Evolutionary conservation across 1,139 yeast genomes (phyloP), one percentile per base, ranked within the genome.

Genomic region (Nakaseomyces kungkrabaensis): DNA sequence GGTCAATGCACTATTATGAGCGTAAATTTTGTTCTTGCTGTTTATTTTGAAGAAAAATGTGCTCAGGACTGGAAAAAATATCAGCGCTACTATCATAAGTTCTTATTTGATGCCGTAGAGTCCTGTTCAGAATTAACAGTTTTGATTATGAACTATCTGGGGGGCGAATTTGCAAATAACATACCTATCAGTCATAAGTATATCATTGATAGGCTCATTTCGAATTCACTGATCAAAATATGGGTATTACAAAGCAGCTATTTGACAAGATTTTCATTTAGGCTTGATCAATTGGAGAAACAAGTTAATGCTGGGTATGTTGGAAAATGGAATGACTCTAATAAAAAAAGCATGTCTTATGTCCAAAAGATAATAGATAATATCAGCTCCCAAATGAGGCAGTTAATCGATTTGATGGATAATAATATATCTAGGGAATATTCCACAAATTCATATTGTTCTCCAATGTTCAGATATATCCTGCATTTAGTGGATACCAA

Each of bases 401-500:
- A 27, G 1, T 36, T 46, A 5, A 43, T 46, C 3, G 51, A 51
- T 37, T 26, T 49, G 3, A 43, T 47, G 4, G 34, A 46, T 1
- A 26, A 38, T 7, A 37, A 44, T 17, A 8, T 37, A 17, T 33
- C 41, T 50, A 8, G 48, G 45, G 13, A 53, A 51, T 11, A 36
- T 45, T 31, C 53, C 51, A 37, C 50, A 53, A 40, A 52, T 25
- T 51, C 48, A 34, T 53, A 54, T 41, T 51, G 56, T 9, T 45
- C 48, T 10, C 51, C 54, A n/a, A 51, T 57, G 52, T 47, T 53
- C 11, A 51, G 36, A 45, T 57, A 57, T 43, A 37, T 57, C 2
- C n/a, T 51, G 7, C 52, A 55, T 47, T 34, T 56, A 5, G 44
- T 54, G 17, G 51, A 56, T 8, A 46, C 46, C 11, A 50, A 43